A percentile compares a stretch with the other conserved stretches of the same genome.
Conservation (phyloP, 805 yeast genomes). For the Metschnikowia noctiluminum region DNA sequence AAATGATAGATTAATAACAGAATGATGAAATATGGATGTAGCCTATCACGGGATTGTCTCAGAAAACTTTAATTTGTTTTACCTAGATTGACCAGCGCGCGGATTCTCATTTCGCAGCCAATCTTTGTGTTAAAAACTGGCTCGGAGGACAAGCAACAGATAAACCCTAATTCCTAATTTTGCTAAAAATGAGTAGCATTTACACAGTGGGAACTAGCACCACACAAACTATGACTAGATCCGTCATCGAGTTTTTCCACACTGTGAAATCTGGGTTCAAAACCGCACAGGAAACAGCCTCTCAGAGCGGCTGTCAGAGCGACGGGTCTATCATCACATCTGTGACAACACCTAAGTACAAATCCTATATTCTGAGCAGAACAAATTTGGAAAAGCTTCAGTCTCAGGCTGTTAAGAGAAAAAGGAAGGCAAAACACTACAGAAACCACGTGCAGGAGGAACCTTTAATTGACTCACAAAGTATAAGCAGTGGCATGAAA, state of each 20-base stretch:
- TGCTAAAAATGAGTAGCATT: constrained; percentile 5
- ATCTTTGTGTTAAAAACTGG: not conserved
- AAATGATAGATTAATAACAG: too few species aligned
- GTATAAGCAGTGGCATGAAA: not conserved
- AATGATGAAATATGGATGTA: too few species aligned
- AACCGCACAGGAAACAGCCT: constrained; percentile 3
- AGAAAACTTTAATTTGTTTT: too few species aligned
- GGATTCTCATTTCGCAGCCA: not conserved
- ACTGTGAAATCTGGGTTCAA: constrained; percentile 6
- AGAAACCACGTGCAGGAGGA: not conserved
- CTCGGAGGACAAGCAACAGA: not conserved
- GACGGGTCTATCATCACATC: not conserved
- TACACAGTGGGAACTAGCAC: not conserved
- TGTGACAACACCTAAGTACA: not conserved
- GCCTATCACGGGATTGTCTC: too few species aligned
- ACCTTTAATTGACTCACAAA: too few species aligned
- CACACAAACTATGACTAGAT: constrained; percentile 3
- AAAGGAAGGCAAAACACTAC: not conserved
- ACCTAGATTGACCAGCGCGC: too few species aligned
- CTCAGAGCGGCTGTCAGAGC: not conserved
- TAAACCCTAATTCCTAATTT: not conserved
- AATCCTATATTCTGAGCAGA: not conserved
- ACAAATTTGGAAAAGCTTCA: constrained; percentile 1
- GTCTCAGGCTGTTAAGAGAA: not conserved
- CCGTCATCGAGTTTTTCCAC: constrained; percentile 1